A percentile compares a stretch with the other conserved stretches of the same genome.
Conservation (phyloP, 768 basidiomycete species). For the Coprinellus micaceus region DNA sequence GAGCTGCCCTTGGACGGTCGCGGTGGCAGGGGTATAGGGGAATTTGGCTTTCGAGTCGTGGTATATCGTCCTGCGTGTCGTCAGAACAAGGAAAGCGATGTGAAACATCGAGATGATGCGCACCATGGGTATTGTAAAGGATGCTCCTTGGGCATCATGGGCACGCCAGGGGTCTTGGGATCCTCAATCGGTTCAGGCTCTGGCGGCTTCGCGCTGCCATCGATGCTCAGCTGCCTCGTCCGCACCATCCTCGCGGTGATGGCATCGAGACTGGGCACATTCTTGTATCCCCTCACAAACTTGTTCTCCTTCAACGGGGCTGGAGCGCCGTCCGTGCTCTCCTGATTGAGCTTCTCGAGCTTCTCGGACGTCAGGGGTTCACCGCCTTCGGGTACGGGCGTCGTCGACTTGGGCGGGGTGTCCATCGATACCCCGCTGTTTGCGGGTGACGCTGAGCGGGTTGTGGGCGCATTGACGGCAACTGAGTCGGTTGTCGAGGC, state of each 20-base stretch:
- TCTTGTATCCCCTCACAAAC: slow-evolving; percentile 67
- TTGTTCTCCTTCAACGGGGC: slow-evolving; percentile 14
- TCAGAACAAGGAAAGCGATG: slow-evolving; percentile 9
- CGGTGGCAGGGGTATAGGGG: slow-evolving; percentile 50
- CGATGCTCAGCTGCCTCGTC: slow-evolving; percentile 58
- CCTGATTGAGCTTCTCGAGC: slow-evolving; percentile 60
- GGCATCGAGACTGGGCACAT: slow-evolving; percentile 80
- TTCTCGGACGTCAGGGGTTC: slow-evolving; percentile 65
- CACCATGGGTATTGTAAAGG: slow-evolving; percentile 84
- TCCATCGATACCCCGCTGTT: slow-evolving; percentile 40
- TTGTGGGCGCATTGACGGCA: slow-evolving; percentile 62
- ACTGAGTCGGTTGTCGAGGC: slow-evolving; percentile 60
- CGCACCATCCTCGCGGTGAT: slow-evolving; percentile 79
- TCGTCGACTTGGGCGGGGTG: slow-evolving; percentile 35
- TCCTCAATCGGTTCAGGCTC: slow-evolving; percentile 79
- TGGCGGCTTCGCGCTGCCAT: slow-evolving; percentile 65
- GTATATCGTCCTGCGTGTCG: slow-evolving; percentile 70
- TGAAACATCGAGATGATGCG: slow-evolving; percentile 18
- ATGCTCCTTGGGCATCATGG: slow-evolving; percentile 73
- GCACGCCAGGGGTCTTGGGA: slow-evolving; percentile 75
- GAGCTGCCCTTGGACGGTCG: slow-evolving; percentile 18
- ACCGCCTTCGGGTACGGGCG: slow-evolving; percentile 28
- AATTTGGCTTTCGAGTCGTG: slow-evolving; percentile 81
- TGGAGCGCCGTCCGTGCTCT: slow-evolving; percentile 29
- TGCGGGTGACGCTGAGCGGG: slow-evolving; percentile 66